These are phyloP conservation scores for Rhodomyrtus psidioides DNA, from an alignment of 441 rosid species.

Conservation along the genomic window DNA sequence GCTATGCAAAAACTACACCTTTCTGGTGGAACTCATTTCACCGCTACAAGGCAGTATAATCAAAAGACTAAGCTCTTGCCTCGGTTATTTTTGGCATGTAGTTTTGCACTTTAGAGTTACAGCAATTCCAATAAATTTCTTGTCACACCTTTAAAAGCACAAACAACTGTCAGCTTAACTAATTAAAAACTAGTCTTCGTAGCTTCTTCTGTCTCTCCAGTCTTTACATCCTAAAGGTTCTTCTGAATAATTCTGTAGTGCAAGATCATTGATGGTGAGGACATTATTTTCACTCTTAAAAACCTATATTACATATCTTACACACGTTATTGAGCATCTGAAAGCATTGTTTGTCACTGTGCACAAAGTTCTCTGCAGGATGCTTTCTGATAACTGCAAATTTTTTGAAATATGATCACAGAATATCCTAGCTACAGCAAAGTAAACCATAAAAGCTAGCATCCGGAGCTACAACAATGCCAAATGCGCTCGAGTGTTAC, in stretches of 20 bases:
- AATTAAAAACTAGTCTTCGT: neutral
- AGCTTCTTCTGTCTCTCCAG: neutral
- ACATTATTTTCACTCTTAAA: neutral
- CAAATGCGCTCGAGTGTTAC: neutral
- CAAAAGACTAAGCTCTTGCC: neutral
- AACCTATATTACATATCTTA: neutral
- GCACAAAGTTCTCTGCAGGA: neutral
- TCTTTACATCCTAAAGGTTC: neutral
- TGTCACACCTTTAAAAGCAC: neutral
- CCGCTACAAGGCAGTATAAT: neutral
- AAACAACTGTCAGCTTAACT: neutral
- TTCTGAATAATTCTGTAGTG: neutral
- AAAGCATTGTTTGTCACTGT: neutral
- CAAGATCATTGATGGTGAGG: neutral
- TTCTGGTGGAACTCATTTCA: neutral
- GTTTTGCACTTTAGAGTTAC: neutral
- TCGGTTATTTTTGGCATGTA: neutral
- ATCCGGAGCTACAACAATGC: neutral
- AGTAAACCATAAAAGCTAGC: neutral
- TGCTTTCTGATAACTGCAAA: neutral
- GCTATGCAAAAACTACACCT: neutral
- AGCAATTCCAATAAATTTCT: neutral
- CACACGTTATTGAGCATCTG: neutral
- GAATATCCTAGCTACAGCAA: neutral
- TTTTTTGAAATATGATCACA: neutral